Evolutionary conservation across 306 rosid species (phyloP), one percentile per base, ranked within the genome.

Genomic region (Oxytropis ochrocephala): DNA sequence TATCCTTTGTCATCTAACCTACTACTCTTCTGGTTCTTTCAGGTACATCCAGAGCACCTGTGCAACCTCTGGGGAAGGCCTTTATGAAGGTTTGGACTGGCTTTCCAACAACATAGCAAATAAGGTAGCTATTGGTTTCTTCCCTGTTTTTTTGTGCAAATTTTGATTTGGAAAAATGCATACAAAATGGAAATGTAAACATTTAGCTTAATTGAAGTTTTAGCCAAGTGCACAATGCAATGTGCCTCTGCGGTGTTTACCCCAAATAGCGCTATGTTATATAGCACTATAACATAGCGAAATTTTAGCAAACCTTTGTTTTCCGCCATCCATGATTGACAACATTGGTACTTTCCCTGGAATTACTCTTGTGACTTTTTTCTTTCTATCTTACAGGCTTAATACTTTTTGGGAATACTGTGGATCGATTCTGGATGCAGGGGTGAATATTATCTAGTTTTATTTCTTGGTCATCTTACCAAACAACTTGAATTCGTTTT

Each of bases 21-120:
- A 18, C 32, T 39, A 18, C 32, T 39, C 30, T 42, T 56, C 5
- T 57, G 74, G 44, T 36, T 70, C 78, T 68, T 75, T 49, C 90
- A 95, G 99, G 99, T 95, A 95, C 85, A 94, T 94, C 79, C 99
- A 94, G 88, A 94, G 99, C 89, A 94, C 99, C 39, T 94, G 99
- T 78, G 99, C 99, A 56, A 95, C 99, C 19, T 95, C 99, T 41
- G 99, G 99, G 61, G 99, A 95, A 81, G 99, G 99, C 50, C 96
- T 95, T 70, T 95, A 95, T 11, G 99, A 95, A 79, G 99, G 97
- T 32, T 82, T 95, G 79, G 99, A 95, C 47, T 95, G 99, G 99
- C 97, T 95, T 81, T 95, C 99, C 84, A 95, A 85, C 97, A 95
- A 95, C 82, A 95, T 95, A 73, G 99, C 96, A 76, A 95, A 89